A percentile compares a stretch with the other conserved stretches of the same genome.
Evolutionary conservation across 305 asterid species (phyloP).

Genomic region (Ilex paraguariensis): DNA sequence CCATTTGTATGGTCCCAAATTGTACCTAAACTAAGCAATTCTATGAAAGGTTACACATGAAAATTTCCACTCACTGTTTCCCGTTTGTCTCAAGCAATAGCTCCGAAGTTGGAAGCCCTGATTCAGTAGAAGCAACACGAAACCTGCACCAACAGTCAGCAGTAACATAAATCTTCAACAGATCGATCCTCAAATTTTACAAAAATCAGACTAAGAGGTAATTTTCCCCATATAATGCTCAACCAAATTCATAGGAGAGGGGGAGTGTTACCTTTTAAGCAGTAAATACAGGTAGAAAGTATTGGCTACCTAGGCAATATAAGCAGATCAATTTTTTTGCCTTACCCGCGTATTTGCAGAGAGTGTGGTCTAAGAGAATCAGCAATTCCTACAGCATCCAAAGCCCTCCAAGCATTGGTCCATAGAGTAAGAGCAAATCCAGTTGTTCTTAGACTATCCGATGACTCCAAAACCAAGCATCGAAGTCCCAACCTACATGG

Average conservation of each 20-base stretch:
- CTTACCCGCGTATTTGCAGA: conserved; percentile 12
- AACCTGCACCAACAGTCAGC: conserved; percentile 25
- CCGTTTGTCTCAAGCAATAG: conserved; percentile 14
- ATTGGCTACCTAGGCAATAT: too few relatives aligned
- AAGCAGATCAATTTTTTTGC: not conserved
- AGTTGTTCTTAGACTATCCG: conserved; percentile 30
- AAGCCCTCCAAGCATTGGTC: conserved; percentile 51
- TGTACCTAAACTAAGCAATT: too few relatives aligned
- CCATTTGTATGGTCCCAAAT: too few relatives aligned
- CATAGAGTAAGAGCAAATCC: conserved; percentile 32
- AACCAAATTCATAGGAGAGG: too few relatives aligned
- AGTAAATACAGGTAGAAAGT: too few relatives aligned
- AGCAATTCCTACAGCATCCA: conserved; percentile 50
- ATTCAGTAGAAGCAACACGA: conserved; percentile 26
- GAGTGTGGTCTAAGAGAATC: conserved; percentile 28
- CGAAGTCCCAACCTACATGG: conserved; percentile 32
- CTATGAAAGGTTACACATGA: too few relatives aligned
- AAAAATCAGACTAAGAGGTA: too few relatives aligned
- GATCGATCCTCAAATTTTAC: too few relatives aligned
- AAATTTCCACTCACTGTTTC: conserved; percentile 9
- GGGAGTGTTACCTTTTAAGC: not conserved
- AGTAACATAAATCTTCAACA: too few relatives aligned
- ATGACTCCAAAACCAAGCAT: conserved; percentile 45
- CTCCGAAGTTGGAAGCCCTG: conserved; percentile 33
- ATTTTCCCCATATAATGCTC: too few relatives aligned